Conservation (phyloP, 352 stramenopile genomes). For the Thraustochytrium striatum region DNA sequence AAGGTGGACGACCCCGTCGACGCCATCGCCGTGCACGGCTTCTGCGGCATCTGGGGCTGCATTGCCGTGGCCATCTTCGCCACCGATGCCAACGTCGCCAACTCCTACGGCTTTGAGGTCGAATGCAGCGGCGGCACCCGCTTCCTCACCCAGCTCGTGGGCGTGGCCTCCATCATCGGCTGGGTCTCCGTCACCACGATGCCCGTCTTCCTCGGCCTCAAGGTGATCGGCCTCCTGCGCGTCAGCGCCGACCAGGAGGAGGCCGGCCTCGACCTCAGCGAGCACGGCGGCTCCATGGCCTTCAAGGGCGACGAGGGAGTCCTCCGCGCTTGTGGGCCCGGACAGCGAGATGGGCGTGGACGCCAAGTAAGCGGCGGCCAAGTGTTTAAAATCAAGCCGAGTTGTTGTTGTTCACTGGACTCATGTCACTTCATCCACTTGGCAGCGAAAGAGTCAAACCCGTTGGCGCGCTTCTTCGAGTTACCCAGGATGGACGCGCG, state of each 20-base stretch:
- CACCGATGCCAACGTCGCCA: slow-evolving; percentile 43
- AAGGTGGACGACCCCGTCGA: slow-evolving; percentile 55
- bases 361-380: too few species aligned
- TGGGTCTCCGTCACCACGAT: slow-evolving; percentile 57
- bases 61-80: slow-evolving; percentile 53
- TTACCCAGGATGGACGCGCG: background rate
- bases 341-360: too few species aligned
- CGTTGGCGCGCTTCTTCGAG: background rate
- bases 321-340: too few species aligned
- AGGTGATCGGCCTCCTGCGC: slow-evolving; percentile 49
- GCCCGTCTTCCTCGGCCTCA: slow-evolving; percentile 60
- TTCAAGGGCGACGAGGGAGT: background rate
- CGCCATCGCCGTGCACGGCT: slow-evolving; percentile 52
- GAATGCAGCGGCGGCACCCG: slow-evolving; percentile 44
- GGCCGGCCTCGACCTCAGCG: slow-evolving; percentile 51
- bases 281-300: slow-evolving; percentile 51
- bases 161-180: slow-evolving; percentile 53
- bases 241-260: slow-evolving; percentile 51
- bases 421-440: too few species aligned
- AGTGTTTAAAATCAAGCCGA: too few species aligned
- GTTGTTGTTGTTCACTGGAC: too few species aligned
- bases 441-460: background rate
- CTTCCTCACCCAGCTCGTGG: slow-evolving; percentile 51
- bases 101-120: slow-evolving; percentile 48
- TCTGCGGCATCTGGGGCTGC: slow-evolving; percentile 49